Evolutionary conservation across 2,329 filamentous ascomycete genomes (phyloP), one percentile per base, ranked within the genome.

Genomic region (Botrytis sinoallii): DNA sequence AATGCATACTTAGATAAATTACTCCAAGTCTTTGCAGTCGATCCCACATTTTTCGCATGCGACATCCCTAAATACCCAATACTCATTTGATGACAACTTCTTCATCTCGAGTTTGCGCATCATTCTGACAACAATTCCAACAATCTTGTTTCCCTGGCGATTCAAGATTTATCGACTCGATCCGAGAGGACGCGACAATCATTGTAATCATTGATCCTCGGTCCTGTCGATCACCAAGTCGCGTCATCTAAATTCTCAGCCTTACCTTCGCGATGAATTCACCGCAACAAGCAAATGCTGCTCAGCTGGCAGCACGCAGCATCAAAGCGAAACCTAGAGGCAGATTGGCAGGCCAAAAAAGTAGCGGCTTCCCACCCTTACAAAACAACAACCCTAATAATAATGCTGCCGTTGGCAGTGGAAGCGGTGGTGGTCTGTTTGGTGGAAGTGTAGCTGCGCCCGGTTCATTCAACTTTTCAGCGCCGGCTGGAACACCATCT

Each of bases 221-320:
- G 66, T 68, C 48, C 66, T 68, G 48, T 57, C 66, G 22, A 55
- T 52, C 48, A 57, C 66, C 48, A 57, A 40, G 48, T 42, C 66
- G 66, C 48, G 66, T 55, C 70, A 67, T 29, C 57, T 25, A 12
- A 29, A 68, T 29, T 59, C 46, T 22, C 22, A 42, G 22, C 55
- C 35, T 22, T 42, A 57, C 44, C 35, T 29, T 73, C 74, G 75
- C 69, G 60, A 79, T 79, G 77, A 77, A 79, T 64, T 44, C 66
- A 29, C 72, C 78, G 59, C 75, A 74, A 71, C 77, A 79, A 69
- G 80, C 79, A 32, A 82, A 78, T 70, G 80, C 80, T 44, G 80
- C 80, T 64, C 80, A 82, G 70, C 68, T 82, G 66, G 80, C 80
- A 40, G 72, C 76, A 2, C 77, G 80, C 68, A 79, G 75, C 55